Base-by-base conservation (phyloP, 1,284 basidiomycete species). In the Papiliotrema flavescens region DNA sequence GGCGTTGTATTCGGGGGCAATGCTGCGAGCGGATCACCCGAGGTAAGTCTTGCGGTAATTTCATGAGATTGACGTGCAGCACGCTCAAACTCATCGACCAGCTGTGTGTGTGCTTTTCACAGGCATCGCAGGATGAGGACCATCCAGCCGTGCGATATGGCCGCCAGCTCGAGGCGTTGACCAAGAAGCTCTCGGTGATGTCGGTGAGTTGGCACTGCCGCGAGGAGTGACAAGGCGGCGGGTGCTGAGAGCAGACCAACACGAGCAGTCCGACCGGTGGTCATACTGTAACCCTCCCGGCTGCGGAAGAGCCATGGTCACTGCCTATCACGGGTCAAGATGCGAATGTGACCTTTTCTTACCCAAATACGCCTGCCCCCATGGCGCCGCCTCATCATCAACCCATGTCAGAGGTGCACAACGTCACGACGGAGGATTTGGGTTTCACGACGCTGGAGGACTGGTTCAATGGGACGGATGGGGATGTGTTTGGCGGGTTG, bases 1-100 rank as follows among this genome's bases (percentile, higher is more conserved):
- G 60, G 70, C 70, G 2, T 55, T 76, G 14, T 77, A 77, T 51
- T 75, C 73, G n/a, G 75, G 75, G n/a, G 76, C 76, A 0, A 75
- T 77, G 70, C 54, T 73, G 6, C 63, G 71, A 13, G 69, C 64
- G 3, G 74, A 76, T 52, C 71, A 72, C 47, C 60, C 69, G 0
- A 58, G 55, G 64, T 72, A 45, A 58, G 67, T 60, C 4, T n/a
- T n/a, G 2, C 20, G 28, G 28, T 20, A 14, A 40, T 17, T 20
- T 2, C n/a, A 36, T 19, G 24, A 36, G n/a, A 37, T n/a, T 47
- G 28, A 48, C 26, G 1, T n/a, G 2, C 43, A 53, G 66, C 22
- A 69, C 68, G 7, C 55, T 73, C 20, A 61, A 65, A 13, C 60
- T 75, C 13, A 67, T 76, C 34, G 74, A 76, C 48, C 60, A 66